Base-by-base conservation (phyloP, 768 basidiomycete species). In the Suillus weaverae region DNA sequence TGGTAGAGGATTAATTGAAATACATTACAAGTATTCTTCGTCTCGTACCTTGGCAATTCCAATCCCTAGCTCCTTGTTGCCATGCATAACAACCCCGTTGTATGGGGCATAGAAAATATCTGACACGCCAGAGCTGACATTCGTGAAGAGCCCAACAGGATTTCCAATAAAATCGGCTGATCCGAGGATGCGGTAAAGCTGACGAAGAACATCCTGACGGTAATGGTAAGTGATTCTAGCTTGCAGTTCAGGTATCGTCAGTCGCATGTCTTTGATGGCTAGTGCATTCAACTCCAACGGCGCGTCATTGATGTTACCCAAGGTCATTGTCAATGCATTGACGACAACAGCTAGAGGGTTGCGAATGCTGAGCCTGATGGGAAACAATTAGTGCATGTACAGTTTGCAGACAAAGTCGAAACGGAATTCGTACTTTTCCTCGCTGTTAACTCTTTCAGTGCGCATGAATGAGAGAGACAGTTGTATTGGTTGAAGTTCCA, bases 81-180 rank as follows among this genome's bases (percentile, higher is more conserved):
- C 97, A 71, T 95, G 95, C 86, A 97, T 92, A 63, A 99, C 91
- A 36, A 96, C 92, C 39, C 96, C 96, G 64, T 95, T 90, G 82
- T 96, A 97, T 2, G 97, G 97, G 76, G 98, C 97, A 69, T 99
- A 97, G 82, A 99, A 99, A 69, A 99, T 96, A 75, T 99, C 97
- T 61, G 92, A 92, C 6, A 99, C 93, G 13, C 97, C 97, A 35
- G 95, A 97, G 72, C 94, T 97, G 72, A 99, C 95, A 72, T 99
- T 99, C 59, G 92, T 97, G 83, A 99, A 99, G 51, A 99, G 83
- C 11, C 97, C 97, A 53, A 99, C 95, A 5, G 97, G 97, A 73
- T 96, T 96, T 16, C 93, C 91, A 66, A 92, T 91, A 79, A 99
- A 97, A 78, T 99, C 97, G 0, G 96, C 97, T 6, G 96, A 98